Percentiles rank a stretch among this genome's conserved stretches.
Evolutionary conservation across 805 yeast genomes (phyloP).

Genomic region (Ogataea thermomethanolica): DNA sequence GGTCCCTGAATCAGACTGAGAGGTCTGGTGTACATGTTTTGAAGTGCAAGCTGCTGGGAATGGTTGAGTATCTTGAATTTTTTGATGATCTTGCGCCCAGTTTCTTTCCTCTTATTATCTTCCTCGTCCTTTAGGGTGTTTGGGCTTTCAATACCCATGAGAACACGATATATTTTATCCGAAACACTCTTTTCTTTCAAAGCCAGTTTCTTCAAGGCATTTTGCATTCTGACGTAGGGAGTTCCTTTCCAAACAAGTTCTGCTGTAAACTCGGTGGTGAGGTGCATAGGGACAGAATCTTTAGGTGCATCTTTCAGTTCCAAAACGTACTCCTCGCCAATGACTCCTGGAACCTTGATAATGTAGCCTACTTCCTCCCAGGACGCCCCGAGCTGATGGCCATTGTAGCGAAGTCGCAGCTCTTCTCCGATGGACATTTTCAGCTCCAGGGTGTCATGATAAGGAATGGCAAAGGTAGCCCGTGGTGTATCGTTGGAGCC

Average conservation of each 20-base stretch:
- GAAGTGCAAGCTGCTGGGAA: conserved; percentile 79
- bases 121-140: conserved; percentile 55
- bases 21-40: conserved; percentile 63
- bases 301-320: conserved; percentile 51
- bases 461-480: conserved; percentile 66
- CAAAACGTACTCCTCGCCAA: conserved; percentile 64
- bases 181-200: conserved; percentile 64
- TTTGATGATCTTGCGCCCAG: conserved; percentile 63
- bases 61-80: conserved; percentile 44
- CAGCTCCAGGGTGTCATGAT: conserved; percentile 60
- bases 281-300: conserved; percentile 52
- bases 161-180: conserved; percentile 68
- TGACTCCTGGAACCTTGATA: conserved; percentile 63
- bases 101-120: conserved; percentile 55
- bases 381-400: conserved; percentile 44
- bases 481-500: conserved; percentile 62
- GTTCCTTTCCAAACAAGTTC: conserved; percentile 90
- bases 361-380: conserved; percentile 79
- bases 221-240: conserved; percentile 79
- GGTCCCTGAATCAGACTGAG: conserved; percentile 89
- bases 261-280: conserved; percentile 68
- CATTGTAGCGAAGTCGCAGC: conserved; percentile 62
- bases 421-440: conserved; percentile 85
- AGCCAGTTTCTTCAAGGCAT: conserved; percentile 71
- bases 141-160: conserved; percentile 75